These are phyloP conservation scores for Penicillium mononematosum DNA, from an alignment of 495 filamentous ascomycete species.

Conservation along the genomic window DNA sequence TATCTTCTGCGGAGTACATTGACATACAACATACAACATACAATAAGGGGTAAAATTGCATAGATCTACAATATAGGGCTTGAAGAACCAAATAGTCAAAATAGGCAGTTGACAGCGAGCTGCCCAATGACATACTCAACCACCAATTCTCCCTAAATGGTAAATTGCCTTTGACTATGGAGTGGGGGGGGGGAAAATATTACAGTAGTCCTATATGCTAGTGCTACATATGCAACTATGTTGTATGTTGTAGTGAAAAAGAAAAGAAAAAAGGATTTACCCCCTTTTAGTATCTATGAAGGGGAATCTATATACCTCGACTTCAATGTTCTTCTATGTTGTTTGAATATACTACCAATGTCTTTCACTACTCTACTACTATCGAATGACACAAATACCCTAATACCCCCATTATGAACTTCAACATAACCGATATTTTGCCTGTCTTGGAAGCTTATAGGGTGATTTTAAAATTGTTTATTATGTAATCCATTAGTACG, in stretches of 20 bases:
- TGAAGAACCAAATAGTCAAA: background rate
- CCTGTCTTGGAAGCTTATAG: background rate
- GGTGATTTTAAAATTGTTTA: conserved; percentile 7
- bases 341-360: background rate
- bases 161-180: background rate
- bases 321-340: background rate
- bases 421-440: background rate
- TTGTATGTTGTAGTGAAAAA: no score
- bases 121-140: no score
- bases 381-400: background rate
- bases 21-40: no score
- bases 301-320: background rate
- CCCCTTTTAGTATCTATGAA: background rate
- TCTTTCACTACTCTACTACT: background rate
- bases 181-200: background rate
- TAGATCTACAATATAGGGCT: no score
- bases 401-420: background rate
- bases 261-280: background rate
- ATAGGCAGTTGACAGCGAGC: background rate
- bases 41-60: no score
- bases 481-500: conserved; percentile 17
- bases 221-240: no score
- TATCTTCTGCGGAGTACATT: no score
- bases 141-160: background rate
- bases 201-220: background rate